Evolutionary conservation across 495 filamentous ascomycete genomes (phyloP), one percentile per base, ranked within the genome.

Genomic region (Talaromyces thailandensis): DNA sequence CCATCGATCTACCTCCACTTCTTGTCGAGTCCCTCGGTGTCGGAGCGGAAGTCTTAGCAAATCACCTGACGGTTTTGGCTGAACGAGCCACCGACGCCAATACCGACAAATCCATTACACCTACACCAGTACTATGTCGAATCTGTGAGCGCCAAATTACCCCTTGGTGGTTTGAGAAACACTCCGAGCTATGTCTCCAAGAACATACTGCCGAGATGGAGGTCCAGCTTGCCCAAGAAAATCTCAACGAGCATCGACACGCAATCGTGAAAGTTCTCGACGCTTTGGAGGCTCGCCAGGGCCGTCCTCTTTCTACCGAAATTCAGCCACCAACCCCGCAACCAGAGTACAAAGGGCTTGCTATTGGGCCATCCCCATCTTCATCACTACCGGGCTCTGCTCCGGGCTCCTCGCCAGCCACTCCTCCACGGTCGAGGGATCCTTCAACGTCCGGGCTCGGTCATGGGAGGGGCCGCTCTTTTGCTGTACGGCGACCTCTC

Each of bases 91-190:
- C 86, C 31, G 93, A 97, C 69, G 90, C 93, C n/a, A 93, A 96
- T 67, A 89, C 90, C 21, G 84, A 79, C 48, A 85, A 88, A 66
- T 87, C 92, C 70, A 87, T 92, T n/a, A 91, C 91, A 7, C 95
- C 94, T 2, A 84, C 86, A 6, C 92, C 93, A 1, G 88, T 98
- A 8, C 83, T 98, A 26, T 98, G 94, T 73, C 91, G 94, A 40
- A 98, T 98, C 63, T 98, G 94, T 69, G 94, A 98, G 70, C 90
- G 95, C 52, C 91, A 96, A 64, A 96, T 98, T 48, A 90, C 90
- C n/a, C 92, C 94, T 16, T 98, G 94, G 94, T 98, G 94, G 95
- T 98, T 98, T 67, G 93, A 97, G 73, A 98, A 97, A 73, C 94
- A 98, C 69, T 96, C 94, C 0, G 94, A 98, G 64, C 82, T 97